Percentiles rank a stretch among this genome's conserved stretches.
These are phyloP conservation scores for Pythium oligandrum DNA, from an alignment of 352 stramenopile species.

Conservation along the genomic window DNA sequence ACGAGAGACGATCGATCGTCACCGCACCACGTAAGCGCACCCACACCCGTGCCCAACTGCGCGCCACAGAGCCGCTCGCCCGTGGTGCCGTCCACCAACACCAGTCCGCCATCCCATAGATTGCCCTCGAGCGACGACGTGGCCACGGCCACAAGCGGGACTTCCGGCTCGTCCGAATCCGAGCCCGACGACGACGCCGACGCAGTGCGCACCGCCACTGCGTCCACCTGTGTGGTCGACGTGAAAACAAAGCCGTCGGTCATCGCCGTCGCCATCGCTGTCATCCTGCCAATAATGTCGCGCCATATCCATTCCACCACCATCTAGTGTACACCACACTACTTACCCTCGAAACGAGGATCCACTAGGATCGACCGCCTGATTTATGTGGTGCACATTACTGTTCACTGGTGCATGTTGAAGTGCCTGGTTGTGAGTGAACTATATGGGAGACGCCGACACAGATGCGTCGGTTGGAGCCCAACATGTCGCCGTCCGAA, in stretches of 20 bases:
- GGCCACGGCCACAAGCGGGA: constrained; percentile 52
- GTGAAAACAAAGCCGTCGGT: neutral
- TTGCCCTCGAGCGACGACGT: constrained; percentile 74
- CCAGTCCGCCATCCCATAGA: constrained; percentile 59
- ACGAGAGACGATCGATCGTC: constrained; percentile 41
- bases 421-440: too few species aligned
- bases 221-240: constrained; percentile 9
- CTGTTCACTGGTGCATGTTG: too few species aligned
- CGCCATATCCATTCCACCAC: too few species aligned
- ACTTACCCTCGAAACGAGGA: too few species aligned
- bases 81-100: constrained; percentile 37
- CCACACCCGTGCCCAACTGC: constrained; percentile 42
- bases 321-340: too few species aligned
- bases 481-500: too few species aligned
- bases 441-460: too few species aligned
- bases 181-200: neutral
- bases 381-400: too few species aligned
- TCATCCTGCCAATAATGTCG: too few species aligned
- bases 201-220: constrained; percentile 11
- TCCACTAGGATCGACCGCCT: too few species aligned
- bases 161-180: constrained; percentile 16
- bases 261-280: neutral
- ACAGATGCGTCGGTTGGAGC: too few species aligned
- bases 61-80: constrained; percentile 39
- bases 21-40: constrained; percentile 49